A percentile compares a stretch with the other conserved stretches of the same genome.
These are phyloP conservation scores for Ceratocystis destructans DNA, from an alignment of 2,329 filamentous ascomycete species.

Conservation along the genomic window DNA sequence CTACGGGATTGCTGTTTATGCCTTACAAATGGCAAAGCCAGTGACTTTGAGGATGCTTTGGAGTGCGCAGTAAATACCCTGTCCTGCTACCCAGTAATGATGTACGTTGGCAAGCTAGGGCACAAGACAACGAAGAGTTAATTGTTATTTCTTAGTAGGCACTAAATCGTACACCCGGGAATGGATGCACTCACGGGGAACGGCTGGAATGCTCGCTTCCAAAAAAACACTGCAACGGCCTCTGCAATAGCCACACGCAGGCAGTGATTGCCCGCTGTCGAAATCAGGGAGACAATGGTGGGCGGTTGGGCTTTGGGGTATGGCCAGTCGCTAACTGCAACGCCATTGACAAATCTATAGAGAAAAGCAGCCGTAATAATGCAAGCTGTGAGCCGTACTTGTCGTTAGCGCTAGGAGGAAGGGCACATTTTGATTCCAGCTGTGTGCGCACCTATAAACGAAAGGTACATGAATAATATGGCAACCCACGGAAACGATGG, in stretches of 20 bases:
- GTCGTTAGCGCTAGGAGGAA: neutral
- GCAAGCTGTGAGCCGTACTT: neutral
- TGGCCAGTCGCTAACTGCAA: constrained; percentile 17
- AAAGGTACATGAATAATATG: constrained; percentile 16
- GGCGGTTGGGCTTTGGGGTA: constrained; percentile 16
- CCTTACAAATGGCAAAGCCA: constrained; percentile 17
- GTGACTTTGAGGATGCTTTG: constrained; percentile 15
- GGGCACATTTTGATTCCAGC: too few species aligned
- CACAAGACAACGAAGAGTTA: neutral
- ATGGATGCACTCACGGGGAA: constrained; percentile 16
- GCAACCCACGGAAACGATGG: constrained; percentile 17
- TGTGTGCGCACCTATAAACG: constrained; percentile 7
- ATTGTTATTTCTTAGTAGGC: neutral
- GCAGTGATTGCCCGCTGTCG: constrained; percentile 12
- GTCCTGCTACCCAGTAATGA: constrained; percentile 17
- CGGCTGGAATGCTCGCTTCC: constrained; percentile 12
- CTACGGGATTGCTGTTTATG: neutral
- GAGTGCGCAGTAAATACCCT: constrained; percentile 12
- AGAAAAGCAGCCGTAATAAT: constrained; percentile 15
- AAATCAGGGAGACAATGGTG: constrained; percentile 17
- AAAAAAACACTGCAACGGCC: constrained; percentile 18
- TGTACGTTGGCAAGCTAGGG: constrained; percentile 18
- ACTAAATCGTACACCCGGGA: neutral
- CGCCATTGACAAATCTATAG: constrained; percentile 15
- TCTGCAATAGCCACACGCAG: constrained; percentile 16